Conservation (phyloP, 179 eudicot genomes). For the Carnegiea gigantea region DNA sequence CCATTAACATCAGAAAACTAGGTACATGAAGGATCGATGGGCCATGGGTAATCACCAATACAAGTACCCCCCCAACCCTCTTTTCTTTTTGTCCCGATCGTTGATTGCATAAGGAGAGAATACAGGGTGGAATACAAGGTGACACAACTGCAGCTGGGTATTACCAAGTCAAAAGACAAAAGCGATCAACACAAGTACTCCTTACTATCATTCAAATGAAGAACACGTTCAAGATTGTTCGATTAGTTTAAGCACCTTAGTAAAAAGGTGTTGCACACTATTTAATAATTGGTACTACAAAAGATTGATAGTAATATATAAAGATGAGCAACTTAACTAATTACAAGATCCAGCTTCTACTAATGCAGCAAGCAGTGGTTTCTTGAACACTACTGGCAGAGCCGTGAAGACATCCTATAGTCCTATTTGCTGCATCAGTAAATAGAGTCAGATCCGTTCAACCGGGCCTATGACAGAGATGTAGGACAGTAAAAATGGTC, state of each 20-base stretch:
- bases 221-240: background rate
- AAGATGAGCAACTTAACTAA: background rate
- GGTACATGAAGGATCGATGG: background rate
- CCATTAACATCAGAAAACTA: background rate
- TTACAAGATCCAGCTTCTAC: background rate
- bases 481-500: background rate
- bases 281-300: background rate
- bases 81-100: no score
- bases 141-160: background rate
- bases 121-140: no score
- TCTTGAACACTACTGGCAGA: background rate
- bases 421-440: background rate
- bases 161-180: background rate
- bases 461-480: background rate
- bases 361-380: background rate
- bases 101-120: no score
- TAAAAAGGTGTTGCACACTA: background rate
- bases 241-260: conserved; percentile 2
- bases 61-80: no score
- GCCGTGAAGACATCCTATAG: background rate
- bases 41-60: background rate
- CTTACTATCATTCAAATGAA: background rate
- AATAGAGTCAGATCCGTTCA: background rate
- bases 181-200: background rate
- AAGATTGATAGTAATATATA: background rate